Evolutionary conservation across 768 basidiomycete genomes (phyloP), one percentile per base, ranked within the genome.

Genomic region (Coprinopsis cinerea): DNA sequence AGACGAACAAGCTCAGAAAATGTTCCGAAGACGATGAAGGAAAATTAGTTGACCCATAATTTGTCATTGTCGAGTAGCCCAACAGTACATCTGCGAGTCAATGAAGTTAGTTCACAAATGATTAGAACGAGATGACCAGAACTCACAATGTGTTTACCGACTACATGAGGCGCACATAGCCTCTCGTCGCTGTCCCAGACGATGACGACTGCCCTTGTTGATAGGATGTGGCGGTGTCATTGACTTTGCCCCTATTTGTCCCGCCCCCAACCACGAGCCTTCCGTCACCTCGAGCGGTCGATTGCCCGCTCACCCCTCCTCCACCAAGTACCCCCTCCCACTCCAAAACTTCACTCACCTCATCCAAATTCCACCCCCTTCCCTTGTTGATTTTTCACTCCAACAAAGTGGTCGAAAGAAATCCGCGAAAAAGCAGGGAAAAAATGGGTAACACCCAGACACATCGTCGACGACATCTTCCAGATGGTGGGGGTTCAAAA

Each of bases 391-490:
- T 27, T 32, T 40, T 49, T 34, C 6, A 35, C 13, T n/a, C 18
- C 4, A 17, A 23, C 17, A 35, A 36, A 39, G 22, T 14, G 20
- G 28, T 6, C 39, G 13, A 18, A 27, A 43, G 44, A 45, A 39
- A 32, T 3, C 17, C 22, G 25, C 17, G 45, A 42, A 28, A 47
- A 52, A 42, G 26, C 17, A 4, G 17, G 15, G 23, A 32, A 36
- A 44, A 51, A 45, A 51, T 26, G 22, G 28, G 18, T 24, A 32
- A 11, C 11, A 10, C 48, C 18, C 13, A 22, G 2, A 15, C 17
- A 13, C 44, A 23, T 26, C 35, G 23, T 52, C n/a, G 44, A 47
- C 45, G 36, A 26, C 39, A 52, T 52, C 45, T 52, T 52, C 51
- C 39, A 45, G 44, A 13, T 47, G 37, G 28, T 52, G 51, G 35